These are phyloP conservation scores for Tolypocladium inflatum DNA, from an alignment of 2,329 filamentous ascomycete genomes.

Conservation along the genomic window DNA sequence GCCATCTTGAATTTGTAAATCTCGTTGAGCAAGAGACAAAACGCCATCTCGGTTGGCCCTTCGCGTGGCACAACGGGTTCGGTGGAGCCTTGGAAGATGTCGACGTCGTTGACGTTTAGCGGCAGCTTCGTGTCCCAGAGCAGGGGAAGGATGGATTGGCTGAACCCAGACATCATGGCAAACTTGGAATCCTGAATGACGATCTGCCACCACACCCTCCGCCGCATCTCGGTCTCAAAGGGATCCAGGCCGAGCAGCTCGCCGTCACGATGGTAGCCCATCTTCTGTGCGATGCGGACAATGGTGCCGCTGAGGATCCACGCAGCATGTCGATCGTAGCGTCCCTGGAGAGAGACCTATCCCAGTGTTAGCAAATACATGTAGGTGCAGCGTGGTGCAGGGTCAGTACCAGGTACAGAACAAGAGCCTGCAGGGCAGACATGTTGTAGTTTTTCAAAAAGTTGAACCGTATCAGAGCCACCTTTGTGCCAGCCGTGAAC, in stretches of 20 bases:
- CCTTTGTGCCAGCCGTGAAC: constrained; percentile 42
- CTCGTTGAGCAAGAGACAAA: constrained; percentile 40
- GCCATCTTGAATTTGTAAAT: constrained; percentile 39
- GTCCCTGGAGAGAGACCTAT: constrained; percentile 46
- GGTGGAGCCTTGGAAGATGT: constrained; percentile 43
- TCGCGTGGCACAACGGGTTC: constrained; percentile 41
- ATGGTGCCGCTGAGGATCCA: constrained; percentile 53
- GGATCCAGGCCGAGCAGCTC: constrained; percentile 44
- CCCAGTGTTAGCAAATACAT: neutral
- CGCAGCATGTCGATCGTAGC: constrained; percentile 48
- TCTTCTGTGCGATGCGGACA: constrained; percentile 56
- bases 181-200: constrained; percentile 48
- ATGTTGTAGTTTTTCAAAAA: constrained; percentile 52
- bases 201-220: constrained; percentile 58
- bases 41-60: constrained; percentile 53
- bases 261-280: constrained; percentile 57
- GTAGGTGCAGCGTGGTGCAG: too few relatives aligned
- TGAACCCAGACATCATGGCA: constrained; percentile 48
- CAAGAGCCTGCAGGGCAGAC: constrained; percentile 47
- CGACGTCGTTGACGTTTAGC: constrained; percentile 48
- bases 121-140: constrained; percentile 48
- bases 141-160: constrained; percentile 39
- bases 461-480: constrained; percentile 38
- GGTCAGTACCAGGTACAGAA: constrained; percentile 43
- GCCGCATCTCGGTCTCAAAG: constrained; percentile 59